Percentiles rank a stretch among this genome's conserved stretches.
phyloP scores from a whole-genome alignment of 805 yeast species.

The Sugiyamaella americana region DNA sequence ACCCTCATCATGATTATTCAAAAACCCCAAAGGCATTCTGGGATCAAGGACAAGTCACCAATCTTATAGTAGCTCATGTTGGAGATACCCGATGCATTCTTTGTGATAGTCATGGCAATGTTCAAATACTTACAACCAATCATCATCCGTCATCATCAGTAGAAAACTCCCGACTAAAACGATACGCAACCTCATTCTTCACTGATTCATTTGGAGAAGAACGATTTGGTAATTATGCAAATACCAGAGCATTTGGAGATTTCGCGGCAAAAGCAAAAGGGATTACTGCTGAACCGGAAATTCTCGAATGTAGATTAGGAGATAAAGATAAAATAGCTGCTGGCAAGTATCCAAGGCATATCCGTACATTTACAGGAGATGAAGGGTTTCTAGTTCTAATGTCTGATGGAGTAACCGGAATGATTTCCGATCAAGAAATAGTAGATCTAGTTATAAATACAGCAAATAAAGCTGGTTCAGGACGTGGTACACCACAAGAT shows the following conservation, averaged over 20 bases:
- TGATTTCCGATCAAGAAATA: slow-evolving; percentile 81
- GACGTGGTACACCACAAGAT: slow-evolving; percentile 71
- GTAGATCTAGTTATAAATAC: slow-evolving; percentile 79
- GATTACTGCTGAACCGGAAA: slow-evolving; percentile 87
- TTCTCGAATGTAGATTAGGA: slow-evolving; percentile 63
- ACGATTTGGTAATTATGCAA: slow-evolving; percentile 75
- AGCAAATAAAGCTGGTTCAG: slow-evolving; percentile 46
- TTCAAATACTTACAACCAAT: slow-evolving; percentile 67
- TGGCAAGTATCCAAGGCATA: slow-evolving; percentile 14
- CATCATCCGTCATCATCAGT: slow-evolving; percentile 85
- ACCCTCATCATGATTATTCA: not conserved
- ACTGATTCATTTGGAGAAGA: slow-evolving; percentile 93
- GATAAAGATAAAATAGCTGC: slow-evolving; percentile 29
- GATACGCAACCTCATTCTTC: slow-evolving; percentile 55
- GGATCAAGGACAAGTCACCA: slow-evolving; percentile 58
- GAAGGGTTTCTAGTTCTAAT: slow-evolving; percentile 80
- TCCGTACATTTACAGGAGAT: slow-evolving; percentile 62
- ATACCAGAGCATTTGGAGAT: slow-evolving; percentile 94
- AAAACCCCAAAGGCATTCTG: slow-evolving; percentile 38
- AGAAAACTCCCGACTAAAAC: slow-evolving; percentile 67
- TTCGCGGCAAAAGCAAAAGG: slow-evolving; percentile 73
- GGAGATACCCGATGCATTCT: slow-evolving; percentile 88
- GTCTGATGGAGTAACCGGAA: slow-evolving; percentile 82
- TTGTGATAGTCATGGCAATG: slow-evolving; percentile 76
- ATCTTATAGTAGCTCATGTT: slow-evolving; percentile 75